Base-by-base conservation (phyloP, 176 grass and related monocot genomes). In the Carex scoparia region DNA sequence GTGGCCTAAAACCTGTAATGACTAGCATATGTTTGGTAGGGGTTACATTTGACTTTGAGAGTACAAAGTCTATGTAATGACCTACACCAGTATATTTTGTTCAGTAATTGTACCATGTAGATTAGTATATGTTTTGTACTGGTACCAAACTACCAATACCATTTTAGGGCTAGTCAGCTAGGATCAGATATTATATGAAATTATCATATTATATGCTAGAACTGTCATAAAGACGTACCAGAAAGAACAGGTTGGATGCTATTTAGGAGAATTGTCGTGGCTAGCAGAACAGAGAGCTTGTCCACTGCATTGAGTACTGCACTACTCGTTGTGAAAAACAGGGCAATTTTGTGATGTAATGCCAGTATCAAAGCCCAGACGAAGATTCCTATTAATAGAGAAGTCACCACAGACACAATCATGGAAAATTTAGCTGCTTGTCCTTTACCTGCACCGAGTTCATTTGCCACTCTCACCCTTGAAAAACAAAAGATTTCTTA, bases 201-300 rank as follows among this genome's bases (percentile, higher is more conserved):
- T 15, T 2, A 80, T 31, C 2, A 18, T 7, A 4, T 10, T 7
- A 4, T 10, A 57, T n/a, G 49, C 3, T 27, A 6, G 0, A 58
- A 58, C 3, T 57, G 28, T 11, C 32, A 0, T 48, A 10, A 14
- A 16, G 8, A 69, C 57, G 58, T 49, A 86, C 88, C 88, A 58
- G 88, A 89, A 69, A 89, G 88, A 79, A 89, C 48, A 48, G 88
- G 88, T 70, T 89, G 88, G 49, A 89, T 28, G 44, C 88, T 84
- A 32, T 89, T 86, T 4, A 89, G 70, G 13, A 86, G 79, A 61
- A 89, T 80, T n/a, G 84, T 83, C 59, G 27, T 46, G 56, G 84
- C 88, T 5, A 89, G 31, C 0, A 89, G 59, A 55, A 61, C 7
- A 33, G 69, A 59, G 16, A 89, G 59, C 5, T 86, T 84, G 48